Base-by-base conservation (phyloP, 129 eudicot species). In the Silybum marianum region DNA sequence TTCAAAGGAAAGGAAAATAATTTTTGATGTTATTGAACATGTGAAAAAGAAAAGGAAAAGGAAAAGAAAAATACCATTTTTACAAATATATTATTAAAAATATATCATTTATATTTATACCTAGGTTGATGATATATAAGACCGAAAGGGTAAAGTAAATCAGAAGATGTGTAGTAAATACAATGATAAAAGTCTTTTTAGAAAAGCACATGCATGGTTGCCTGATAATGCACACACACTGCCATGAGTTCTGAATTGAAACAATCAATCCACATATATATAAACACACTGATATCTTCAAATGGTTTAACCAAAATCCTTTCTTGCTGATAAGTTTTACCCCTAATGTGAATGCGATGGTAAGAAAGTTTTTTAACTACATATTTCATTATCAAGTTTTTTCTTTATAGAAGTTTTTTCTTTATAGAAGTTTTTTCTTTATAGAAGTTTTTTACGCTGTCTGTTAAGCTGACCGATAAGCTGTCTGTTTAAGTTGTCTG, bases 151-250 rank as follows among this genome's bases (percentile, higher is more conserved):
- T 77, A 70, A 77, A 77, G 68, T 77, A 77, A 46, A 81, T 71
- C 60, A 62, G 67, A 71, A 71, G 82, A 81, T 16, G 63, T 70
- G 86, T 60, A 77, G 86, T 83, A 83, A 83, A 83, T 83, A 83
- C 86, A 83, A 83, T 71, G 86, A 77, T 77, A 83, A 83, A 83
- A 83, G 82, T 78, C 78, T 83, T 78, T 83, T 83, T 83, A 77
- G 60, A 62, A 83, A 83, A 83, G 82, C 86, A 83, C 86, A 83
- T 83, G 86, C 86, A 77, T 83, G 86, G 82, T 72, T 83, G 86
- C 86, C 77, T 82, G 77, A 82, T 77, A 82, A 75, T 75, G 34
- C 77, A 82, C 77, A 82, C 81, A 82, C 85, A 68, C 85, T 82
- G 86, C 74, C 82, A 77, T 83, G 69, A 77, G 74, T 83, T 83